Conservation (phyloP, 352 stramenopile genomes). For the Pythium folliculosum region DNA sequence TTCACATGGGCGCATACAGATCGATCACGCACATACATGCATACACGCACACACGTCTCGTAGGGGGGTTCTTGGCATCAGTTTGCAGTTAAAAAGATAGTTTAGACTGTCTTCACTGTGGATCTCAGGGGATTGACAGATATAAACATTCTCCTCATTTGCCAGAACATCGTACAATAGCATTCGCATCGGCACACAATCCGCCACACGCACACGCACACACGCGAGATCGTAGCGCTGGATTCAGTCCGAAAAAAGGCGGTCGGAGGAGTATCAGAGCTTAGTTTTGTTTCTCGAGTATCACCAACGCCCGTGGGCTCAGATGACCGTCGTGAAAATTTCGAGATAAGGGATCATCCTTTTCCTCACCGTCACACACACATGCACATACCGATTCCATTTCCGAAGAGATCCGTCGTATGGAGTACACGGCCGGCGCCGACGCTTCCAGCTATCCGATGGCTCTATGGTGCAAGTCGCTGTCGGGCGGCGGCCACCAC, state of each 20-base stretch:
- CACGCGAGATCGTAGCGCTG: not conserved
- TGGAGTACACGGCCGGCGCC: too few species aligned
- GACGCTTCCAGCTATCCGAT: not conserved
- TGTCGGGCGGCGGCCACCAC: too few species aligned
- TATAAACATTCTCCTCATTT: conserved; percentile 71
- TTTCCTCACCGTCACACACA: conserved; percentile 41
- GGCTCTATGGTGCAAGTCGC: not conserved
- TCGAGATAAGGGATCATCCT: conserved; percentile 89
- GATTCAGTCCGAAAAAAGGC: conserved; percentile 2
- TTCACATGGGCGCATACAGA: not conserved
- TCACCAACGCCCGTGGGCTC: conserved; percentile 76
- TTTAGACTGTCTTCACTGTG: conserved; percentile 36
- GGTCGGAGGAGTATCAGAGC: conserved; percentile 67
- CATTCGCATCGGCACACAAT: conserved; percentile 2
- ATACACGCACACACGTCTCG: not conserved
- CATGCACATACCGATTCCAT: not conserved
- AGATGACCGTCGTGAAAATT: conserved; percentile 91
- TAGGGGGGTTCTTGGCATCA: conserved; percentile 27
- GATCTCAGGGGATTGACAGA: conserved; percentile 51
- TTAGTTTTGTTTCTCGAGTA: conserved; percentile 86
- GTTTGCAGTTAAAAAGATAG: conserved; percentile 54
- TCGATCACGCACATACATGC: not conserved
- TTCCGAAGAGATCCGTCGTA: not conserved
- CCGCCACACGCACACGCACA: conserved; percentile 9
- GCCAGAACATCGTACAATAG: conserved; percentile 25